Base-by-base conservation (phyloP, 352 stramenopile species). In the Poterioochromonas sp. region DNA sequence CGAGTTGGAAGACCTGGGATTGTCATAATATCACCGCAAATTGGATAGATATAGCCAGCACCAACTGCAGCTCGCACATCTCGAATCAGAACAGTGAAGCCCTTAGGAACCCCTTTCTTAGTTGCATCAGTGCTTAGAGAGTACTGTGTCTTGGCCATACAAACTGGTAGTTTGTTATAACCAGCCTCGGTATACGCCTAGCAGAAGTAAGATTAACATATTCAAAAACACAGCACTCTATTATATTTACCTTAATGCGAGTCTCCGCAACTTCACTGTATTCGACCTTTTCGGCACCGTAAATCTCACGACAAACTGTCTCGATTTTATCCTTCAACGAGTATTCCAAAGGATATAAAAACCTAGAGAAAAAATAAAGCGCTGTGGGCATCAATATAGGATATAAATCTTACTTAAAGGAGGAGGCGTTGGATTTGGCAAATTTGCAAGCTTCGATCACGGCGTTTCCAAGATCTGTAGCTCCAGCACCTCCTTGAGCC, bases 101-200 rank as follows among this genome's bases (percentile, higher is more conserved):
- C 92, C 32, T 86, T 97, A 1, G 95, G 95, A 5, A 96, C 71
- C 54, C 95, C 95, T 83, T 98, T 98, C 1, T 86, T 88, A 41
- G 87, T 85, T 12, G 89, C 76, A 84, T 99, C 94, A 29, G 90
- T 96, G 83, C 90, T 97, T 80, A 99, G 88, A 73, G 88, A 97
- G 84, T 98, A 94, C 84, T 99, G 95, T 11, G 96, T 99, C 86
- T 99, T 99, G 40, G 95, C 95, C 74, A 98, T 97, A 83, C 96
- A 99, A 80, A 99, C 89, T 8, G 91, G 92, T 39, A 94, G 80
- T 47, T 88, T 87, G 32, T 84, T 87, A 82, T 90, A 93, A 34
- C 89, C 90, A 62, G 80, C 65, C 39, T 79, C 62, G 79, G 90
- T 84, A 84, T 98, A 99, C 54, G 95, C 85, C 0, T 51, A 51